Percentiles rank a stretch among this genome's conserved stretches.
These are phyloP conservation scores for Linnemannia hyalina DNA, from an alignment of 192 early-diverging fungal species.

Conservation along the genomic window DNA sequence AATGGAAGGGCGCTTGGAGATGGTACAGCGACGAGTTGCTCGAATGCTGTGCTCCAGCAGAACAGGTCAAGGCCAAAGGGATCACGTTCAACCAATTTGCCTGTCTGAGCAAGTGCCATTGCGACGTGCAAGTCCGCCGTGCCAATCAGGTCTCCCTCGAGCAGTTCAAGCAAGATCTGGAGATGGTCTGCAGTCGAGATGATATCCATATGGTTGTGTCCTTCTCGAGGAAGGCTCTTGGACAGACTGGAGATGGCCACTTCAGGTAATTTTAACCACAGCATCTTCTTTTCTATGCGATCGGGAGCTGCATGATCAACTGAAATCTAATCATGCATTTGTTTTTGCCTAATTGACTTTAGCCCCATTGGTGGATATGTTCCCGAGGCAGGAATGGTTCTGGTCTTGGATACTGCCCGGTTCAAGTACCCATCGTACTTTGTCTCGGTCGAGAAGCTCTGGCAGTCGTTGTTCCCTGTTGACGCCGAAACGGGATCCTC, in stretches of 20 bases:
- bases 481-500: slow-evolving; percentile 85
- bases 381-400: slow-evolving; percentile 73
- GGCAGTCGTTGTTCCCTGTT: slow-evolving; percentile 83
- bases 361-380: slow-evolving; percentile 88
- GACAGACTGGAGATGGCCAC: slow-evolving; percentile 95
- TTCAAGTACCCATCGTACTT: slow-evolving; percentile 96
- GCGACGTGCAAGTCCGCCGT: slow-evolving; percentile 81
- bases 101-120: slow-evolving; percentile 91
- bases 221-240: slow-evolving; percentile 80
- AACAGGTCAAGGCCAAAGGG: slow-evolving; percentile 84
- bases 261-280: slow-evolving; percentile 61
- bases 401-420: slow-evolving; percentile 90
- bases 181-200: slow-evolving; percentile 71
- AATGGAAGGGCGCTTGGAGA: slow-evolving; percentile 94
- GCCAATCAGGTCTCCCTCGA: slow-evolving; percentile 72
- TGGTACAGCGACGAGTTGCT: slow-evolving; percentile 76
- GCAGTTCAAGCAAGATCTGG: slow-evolving; percentile 86
- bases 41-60: slow-evolving; percentile 75
- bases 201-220: slow-evolving; percentile 91
- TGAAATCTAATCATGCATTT: slow-evolving; percentile 32
- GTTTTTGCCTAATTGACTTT: background rate
- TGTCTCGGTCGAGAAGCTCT: slow-evolving; percentile 77
- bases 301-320: background rate
- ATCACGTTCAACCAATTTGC: slow-evolving; percentile 93
- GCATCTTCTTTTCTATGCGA: background rate